phyloP scores from a whole-genome alignment of 208 protist species.

The Crithidia expoeki region DNA sequence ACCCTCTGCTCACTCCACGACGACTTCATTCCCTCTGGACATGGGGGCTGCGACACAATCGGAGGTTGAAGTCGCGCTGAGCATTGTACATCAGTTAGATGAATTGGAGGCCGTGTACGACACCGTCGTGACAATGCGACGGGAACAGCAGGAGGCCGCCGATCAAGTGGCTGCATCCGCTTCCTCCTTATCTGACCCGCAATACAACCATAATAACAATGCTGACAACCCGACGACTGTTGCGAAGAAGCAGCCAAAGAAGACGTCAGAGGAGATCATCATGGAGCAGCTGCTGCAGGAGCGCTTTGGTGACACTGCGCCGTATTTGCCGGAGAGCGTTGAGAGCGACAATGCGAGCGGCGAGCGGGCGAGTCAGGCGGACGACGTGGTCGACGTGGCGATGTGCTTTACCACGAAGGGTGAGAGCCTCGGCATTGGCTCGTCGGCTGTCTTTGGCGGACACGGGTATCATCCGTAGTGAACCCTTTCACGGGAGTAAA shows the following conservation, averaged over 20 bases:
- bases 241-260: slow-evolving; percentile 5
- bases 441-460: slow-evolving; percentile 62
- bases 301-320: slow-evolving; percentile 43
- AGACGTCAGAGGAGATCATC: slow-evolving; percentile 53
- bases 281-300: slow-evolving; percentile 73
- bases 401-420: slow-evolving; percentile 79
- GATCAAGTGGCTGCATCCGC: background rate
- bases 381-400: slow-evolving; percentile 53
- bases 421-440: slow-evolving; percentile 72
- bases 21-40: background rate
- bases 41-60: background rate
- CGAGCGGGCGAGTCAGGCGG: background rate
- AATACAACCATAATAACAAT: no score
- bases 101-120: slow-evolving; percentile 74
- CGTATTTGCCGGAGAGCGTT: slow-evolving; percentile 26
- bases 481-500: background rate
- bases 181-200: no score
- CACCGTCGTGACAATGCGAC: slow-evolving; percentile 32
- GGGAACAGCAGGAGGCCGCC: slow-evolving; percentile 1
- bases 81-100: slow-evolving; percentile 56
- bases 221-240: slow-evolving; percentile 18
- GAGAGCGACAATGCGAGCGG: slow-evolving; percentile 33
- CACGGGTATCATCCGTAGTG: slow-evolving; percentile 69
- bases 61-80: slow-evolving; percentile 39
- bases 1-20: no score